Evolutionary conservation across 2,329 filamentous ascomycete species (phyloP).

Genomic region (Teratosphaeria pseudoeucalypti): DNA sequence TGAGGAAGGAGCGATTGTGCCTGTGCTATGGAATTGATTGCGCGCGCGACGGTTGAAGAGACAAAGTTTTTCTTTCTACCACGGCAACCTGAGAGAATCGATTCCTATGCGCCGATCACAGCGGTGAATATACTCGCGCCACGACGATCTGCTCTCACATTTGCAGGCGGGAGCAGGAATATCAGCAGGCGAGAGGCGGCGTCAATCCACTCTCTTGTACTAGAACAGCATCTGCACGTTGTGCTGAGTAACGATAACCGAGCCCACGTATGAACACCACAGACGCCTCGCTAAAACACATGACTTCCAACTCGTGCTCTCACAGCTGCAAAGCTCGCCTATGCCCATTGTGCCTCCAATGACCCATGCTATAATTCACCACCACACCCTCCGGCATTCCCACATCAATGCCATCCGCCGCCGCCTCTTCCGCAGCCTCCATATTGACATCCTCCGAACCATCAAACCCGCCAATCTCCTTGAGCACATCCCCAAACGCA

Average conservation of each 20-base stretch:
- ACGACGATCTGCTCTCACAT: too few relatives aligned
- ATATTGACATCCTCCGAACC: slow-evolving; percentile 14
- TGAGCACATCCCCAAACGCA: slow-evolving; percentile 42
- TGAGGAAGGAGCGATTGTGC: not conserved
- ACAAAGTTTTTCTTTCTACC: too few relatives aligned
- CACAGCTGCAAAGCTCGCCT: slow-evolving; percentile 22
- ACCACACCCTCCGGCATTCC: slow-evolving; percentile 30
- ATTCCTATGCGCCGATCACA: not conserved
- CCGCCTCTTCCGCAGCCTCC: slow-evolving; percentile 16
- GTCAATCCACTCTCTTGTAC: too few relatives aligned
- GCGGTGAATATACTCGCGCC: not conserved
- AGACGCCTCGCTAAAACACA: not conserved
- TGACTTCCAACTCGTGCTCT: not conserved
- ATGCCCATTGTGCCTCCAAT: slow-evolving; percentile 42
- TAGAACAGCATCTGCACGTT: not conserved
- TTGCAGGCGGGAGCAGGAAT: too few relatives aligned
- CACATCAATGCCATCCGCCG: slow-evolving; percentile 17
- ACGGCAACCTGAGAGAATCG: not conserved
- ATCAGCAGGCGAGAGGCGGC: too few relatives aligned
- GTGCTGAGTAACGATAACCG: not conserved
- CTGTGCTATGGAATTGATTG: not conserved
- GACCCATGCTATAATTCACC: slow-evolving; percentile 51
- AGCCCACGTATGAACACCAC: not conserved
- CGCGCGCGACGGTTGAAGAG: too few relatives aligned
- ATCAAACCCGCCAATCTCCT: slow-evolving; percentile 28